Conservation (phyloP, 805 yeast species). For the Cephaloascus fragrans region DNA sequence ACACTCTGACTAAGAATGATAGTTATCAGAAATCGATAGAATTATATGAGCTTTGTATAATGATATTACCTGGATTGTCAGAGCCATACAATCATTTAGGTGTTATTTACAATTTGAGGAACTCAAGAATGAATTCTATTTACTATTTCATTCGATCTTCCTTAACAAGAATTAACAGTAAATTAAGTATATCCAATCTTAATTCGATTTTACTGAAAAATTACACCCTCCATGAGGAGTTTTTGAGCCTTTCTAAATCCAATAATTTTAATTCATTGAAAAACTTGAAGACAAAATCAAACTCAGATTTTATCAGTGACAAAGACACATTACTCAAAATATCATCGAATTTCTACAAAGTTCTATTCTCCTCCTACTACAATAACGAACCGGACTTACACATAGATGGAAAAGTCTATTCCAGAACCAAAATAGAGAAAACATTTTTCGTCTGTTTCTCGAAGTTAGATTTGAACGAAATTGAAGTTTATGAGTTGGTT, state of each 20-base stretch:
- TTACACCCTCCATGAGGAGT: slow-evolving; percentile 19
- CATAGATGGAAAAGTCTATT: slow-evolving; percentile 10
- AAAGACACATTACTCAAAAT: background rate
- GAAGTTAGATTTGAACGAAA: slow-evolving; percentile 10
- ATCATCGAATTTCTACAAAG: background rate
- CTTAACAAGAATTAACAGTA: slow-evolving; percentile 39
- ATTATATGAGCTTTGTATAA: slow-evolving; percentile 41
- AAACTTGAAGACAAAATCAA: slow-evolving; percentile 7
- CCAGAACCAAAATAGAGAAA: slow-evolving; percentile 15
- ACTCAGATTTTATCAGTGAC: slow-evolving; percentile 13
- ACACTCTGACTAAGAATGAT: slow-evolving; percentile 28
- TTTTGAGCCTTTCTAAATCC: slow-evolving; percentile 9
- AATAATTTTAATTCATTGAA: slow-evolving; percentile 2
- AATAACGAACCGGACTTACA: too few species aligned
- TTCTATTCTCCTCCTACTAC: too few species aligned
- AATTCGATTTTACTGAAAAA: slow-evolving; percentile 22
- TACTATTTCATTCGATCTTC: slow-evolving; percentile 49
- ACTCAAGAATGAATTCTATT: slow-evolving; percentile 35
- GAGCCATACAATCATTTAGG: slow-evolving; percentile 59
- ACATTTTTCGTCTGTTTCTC: slow-evolving; percentile 17
- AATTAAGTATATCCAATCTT: slow-evolving; percentile 38
- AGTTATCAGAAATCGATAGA: slow-evolving; percentile 34
- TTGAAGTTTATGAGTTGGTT: slow-evolving; percentile 4
- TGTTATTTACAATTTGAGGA: slow-evolving; percentile 26
- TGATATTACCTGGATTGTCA: slow-evolving; percentile 56